Conservation (phyloP, 345 rosid species). For the Linum usitatissimum region DNA sequence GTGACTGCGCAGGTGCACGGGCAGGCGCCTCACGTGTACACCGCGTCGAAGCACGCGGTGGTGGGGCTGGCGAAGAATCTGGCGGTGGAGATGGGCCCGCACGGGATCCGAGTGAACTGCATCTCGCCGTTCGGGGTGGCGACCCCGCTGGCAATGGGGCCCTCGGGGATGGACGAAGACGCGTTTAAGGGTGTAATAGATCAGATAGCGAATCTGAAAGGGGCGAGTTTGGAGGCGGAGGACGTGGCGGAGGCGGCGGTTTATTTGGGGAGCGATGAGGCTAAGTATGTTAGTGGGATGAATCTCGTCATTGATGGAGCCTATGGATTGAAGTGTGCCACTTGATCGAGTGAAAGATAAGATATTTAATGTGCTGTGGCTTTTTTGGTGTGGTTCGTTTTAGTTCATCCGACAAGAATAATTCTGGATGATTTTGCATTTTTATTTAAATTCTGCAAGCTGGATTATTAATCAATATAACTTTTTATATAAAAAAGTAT, state of each 20-base stretch:
- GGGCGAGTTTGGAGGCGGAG: background rate
- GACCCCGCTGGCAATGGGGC: background rate
- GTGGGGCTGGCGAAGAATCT: background rate
- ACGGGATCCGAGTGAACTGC: background rate
- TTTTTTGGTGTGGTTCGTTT: too few species aligned
- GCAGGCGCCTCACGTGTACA: background rate
- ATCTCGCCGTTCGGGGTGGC: background rate
- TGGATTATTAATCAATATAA: too few species aligned
- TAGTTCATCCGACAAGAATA: too few species aligned
- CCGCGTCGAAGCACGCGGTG: background rate
- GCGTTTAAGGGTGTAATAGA: background rate
- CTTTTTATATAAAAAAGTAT: too few species aligned
- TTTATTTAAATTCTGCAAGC: too few species aligned
- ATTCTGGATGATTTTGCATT: too few species aligned
- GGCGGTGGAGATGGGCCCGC: background rate
- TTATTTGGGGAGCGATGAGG: background rate
- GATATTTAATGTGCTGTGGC: too few species aligned
- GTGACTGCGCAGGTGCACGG: background rate
- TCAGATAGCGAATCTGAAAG: background rate
- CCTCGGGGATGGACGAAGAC: background rate
- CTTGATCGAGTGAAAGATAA: background rate
- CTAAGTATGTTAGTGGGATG: background rate
- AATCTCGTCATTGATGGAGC: background rate
- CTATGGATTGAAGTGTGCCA: background rate
- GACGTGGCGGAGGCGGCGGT: slow-evolving; percentile 1